phyloP scores from a whole-genome alignment of 2,329 filamentous ascomycete genomes.

The Penicillium freii region DNA sequence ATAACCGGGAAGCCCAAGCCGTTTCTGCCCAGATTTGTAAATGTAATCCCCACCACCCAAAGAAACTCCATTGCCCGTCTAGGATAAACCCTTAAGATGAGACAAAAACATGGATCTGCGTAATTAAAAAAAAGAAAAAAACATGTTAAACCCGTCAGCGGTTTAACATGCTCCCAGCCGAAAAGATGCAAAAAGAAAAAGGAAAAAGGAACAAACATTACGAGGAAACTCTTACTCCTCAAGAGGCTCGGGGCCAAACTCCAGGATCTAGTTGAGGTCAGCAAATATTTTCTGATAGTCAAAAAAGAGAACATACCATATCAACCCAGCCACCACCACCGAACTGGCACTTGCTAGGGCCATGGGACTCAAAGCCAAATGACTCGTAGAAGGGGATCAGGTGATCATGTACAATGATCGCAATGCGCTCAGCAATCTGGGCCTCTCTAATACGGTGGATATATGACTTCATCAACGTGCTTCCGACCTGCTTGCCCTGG shows the following conservation, averaged over 20 bases:
- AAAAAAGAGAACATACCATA: constrained; percentile 60
- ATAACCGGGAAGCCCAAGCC: constrained; percentile 11
- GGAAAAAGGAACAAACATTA: not conserved
- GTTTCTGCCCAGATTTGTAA: constrained; percentile 17
- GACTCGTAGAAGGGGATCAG: constrained; percentile 72
- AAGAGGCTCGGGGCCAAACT: constrained; percentile 27
- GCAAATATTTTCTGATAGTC: constrained; percentile 1
- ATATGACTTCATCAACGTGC: constrained; percentile 71
- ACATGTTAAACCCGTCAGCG: constrained; percentile 12
- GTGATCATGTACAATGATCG: constrained; percentile 73
- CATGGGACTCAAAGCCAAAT: constrained; percentile 69
- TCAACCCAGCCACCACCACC: constrained; percentile 79
- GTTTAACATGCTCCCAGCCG: constrained; percentile 20
- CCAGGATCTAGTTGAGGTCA: constrained; percentile 28
- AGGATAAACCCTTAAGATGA: constrained; percentile 19
- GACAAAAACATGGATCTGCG: constrained; percentile 20
- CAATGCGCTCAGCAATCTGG: constrained; percentile 68
- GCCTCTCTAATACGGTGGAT: constrained; percentile 71
- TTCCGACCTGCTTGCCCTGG: constrained; percentile 71
- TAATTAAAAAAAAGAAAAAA: constrained; percentile 7
- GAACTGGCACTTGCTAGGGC: constrained; percentile 68
- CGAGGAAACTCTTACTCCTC: constrained; percentile 6
- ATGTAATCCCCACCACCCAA: constrained; percentile 21
- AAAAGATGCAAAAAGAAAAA: constrained; percentile 20
- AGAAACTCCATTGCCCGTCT: constrained; percentile 35